Percentiles rank a stretch among this genome's conserved stretches.
Evolutionary conservation across 352 stramenopile species (phyloP).

Genomic region (Phytophthora syringae): DNA sequence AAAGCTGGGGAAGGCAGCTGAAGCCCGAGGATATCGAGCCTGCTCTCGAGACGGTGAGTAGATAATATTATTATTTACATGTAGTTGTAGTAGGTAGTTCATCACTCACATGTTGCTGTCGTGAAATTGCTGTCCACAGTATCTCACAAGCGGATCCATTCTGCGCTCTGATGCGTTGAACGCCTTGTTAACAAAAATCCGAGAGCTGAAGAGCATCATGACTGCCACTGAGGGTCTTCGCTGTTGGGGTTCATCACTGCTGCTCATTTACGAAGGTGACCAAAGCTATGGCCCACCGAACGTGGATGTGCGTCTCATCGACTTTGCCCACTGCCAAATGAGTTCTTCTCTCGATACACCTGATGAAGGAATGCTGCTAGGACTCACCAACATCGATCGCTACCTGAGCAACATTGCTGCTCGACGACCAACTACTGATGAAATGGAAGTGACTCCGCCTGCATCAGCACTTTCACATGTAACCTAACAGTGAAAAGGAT

Average conservation of each 20-base stretch:
- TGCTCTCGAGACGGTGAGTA: conserved; percentile 65
- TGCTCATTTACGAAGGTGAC: conserved; percentile 83
- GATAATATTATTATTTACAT: neutral
- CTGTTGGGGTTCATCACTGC: conserved; percentile 78
- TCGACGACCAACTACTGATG: conserved; percentile 13
- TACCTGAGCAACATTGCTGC: conserved; percentile 50
- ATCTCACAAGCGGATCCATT: conserved; percentile 53
- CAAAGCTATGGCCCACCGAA: conserved; percentile 20
- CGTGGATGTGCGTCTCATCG: conserved; percentile 71
- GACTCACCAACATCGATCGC: conserved; percentile 63
- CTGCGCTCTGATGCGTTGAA: conserved; percentile 58
- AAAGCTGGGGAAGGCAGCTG: conserved; percentile 77
- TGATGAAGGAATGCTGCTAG: conserved; percentile 73
- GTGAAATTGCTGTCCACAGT: conserved; percentile 41
- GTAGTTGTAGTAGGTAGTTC: neutral
- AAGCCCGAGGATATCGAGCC: conserved; percentile 58
- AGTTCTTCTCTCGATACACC: conserved; percentile 50
- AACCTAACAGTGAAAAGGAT: conserved; percentile 12
- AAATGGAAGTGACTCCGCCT: conserved; percentile 1
- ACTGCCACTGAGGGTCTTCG: conserved; percentile 56
- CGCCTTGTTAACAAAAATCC: conserved; percentile 51
- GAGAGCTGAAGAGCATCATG: conserved; percentile 52
- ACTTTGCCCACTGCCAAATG: conserved; percentile 85
- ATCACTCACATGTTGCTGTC: neutral
- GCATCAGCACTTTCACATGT: conserved; percentile 10